Conservation (phyloP, 2,329 filamentous ascomycete species). For the Neofusicoccum sp. region DNA sequence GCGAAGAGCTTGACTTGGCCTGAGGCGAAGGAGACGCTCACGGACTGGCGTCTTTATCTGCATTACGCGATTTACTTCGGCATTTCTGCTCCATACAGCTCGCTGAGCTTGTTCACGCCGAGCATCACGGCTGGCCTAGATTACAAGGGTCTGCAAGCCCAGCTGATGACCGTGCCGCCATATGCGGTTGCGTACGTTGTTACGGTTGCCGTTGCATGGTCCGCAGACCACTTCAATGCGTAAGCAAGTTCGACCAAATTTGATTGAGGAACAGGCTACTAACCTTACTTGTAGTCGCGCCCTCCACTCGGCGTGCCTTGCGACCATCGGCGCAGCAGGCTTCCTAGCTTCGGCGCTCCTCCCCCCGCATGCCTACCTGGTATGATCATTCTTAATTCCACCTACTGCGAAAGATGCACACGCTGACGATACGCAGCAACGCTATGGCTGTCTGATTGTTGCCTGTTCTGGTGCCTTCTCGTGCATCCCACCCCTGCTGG, state of each 20-base stretch:
- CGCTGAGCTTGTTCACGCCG: conserved; percentile 62
- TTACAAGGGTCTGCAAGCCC: conserved; percentile 60
- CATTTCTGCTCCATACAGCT: conserved; percentile 29
- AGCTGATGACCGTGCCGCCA: conserved; percentile 68
- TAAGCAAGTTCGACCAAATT: neutral
- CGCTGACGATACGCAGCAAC: conserved; percentile 28
- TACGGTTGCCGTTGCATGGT: conserved; percentile 49
- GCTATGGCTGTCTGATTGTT: conserved; percentile 72
- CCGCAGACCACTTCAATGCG: conserved; percentile 65
- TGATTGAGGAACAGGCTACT: neutral
- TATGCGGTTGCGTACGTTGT: conserved; percentile 63
- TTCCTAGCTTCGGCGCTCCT: conserved; percentile 67
- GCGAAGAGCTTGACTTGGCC: conserved; percentile 51
- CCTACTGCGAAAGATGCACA: neutral
- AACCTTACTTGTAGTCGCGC: conserved; percentile 40
- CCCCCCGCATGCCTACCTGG: conserved; percentile 60
- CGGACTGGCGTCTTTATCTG: conserved; percentile 55
- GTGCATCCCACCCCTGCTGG: conserved; percentile 69
- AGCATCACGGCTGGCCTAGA: conserved; percentile 64
- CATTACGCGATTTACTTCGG: conserved; percentile 47
- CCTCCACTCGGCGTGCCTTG: conserved; percentile 53
- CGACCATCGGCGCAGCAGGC: conserved; percentile 56
- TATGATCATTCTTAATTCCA: conserved; percentile 27
- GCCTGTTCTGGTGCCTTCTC: conserved; percentile 68
- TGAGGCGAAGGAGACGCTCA: conserved; percentile 51